Percentiles rank a stretch among this genome's conserved stretches.
Conservation (phyloP, 83 land plant species). For the Diphasiastrum complanatum region DNA sequence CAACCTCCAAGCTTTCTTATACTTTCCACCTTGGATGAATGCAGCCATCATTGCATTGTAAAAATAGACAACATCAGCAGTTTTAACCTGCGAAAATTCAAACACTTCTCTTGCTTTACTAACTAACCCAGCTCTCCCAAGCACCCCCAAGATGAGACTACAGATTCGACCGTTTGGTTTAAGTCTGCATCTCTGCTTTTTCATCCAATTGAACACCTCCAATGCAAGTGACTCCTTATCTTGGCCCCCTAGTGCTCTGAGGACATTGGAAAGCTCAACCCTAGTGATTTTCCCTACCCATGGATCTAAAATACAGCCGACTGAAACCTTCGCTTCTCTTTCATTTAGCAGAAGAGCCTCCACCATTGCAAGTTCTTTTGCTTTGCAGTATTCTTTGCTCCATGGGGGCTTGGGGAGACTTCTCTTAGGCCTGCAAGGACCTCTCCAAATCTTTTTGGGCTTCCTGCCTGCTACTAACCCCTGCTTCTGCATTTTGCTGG, state of each 20-base stretch:
- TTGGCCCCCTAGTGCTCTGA: slow-evolving; percentile 15
- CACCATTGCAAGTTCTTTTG: slow-evolving; percentile 9
- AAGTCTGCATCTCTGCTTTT: slow-evolving; percentile 17
- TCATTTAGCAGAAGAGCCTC: slow-evolving; percentile 6
- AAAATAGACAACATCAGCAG: slow-evolving; percentile 6
- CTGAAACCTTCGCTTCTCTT: slow-evolving; percentile 1
- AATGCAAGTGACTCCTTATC: slow-evolving; percentile 5
- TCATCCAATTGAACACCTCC: slow-evolving; percentile 23
- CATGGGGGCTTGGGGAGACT: slow-evolving; percentile 13
- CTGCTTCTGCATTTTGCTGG: too few species aligned
- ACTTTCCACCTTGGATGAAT: slow-evolving; percentile 8
- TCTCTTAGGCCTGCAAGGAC: neutral
- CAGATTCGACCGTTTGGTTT: slow-evolving; percentile 18
- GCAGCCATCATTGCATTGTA: slow-evolving; percentile 28
- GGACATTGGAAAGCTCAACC: slow-evolving; percentile 21
- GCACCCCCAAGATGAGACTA: slow-evolving; percentile 16
- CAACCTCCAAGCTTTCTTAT: slow-evolving; percentile 23
- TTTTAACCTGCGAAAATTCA: slow-evolving; percentile 5
- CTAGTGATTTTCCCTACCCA: slow-evolving; percentile 28
- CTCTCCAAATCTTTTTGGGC: slow-evolving; percentile 11
- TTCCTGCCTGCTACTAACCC: too few species aligned
- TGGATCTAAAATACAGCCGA: slow-evolving; percentile 18
- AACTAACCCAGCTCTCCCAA: slow-evolving; percentile 19
- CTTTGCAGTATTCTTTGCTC: slow-evolving; percentile 9
- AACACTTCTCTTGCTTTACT: slow-evolving; percentile 18